phyloP scores from a whole-genome alignment of 306 rosid species.

The Canavalia gladiata region DNA sequence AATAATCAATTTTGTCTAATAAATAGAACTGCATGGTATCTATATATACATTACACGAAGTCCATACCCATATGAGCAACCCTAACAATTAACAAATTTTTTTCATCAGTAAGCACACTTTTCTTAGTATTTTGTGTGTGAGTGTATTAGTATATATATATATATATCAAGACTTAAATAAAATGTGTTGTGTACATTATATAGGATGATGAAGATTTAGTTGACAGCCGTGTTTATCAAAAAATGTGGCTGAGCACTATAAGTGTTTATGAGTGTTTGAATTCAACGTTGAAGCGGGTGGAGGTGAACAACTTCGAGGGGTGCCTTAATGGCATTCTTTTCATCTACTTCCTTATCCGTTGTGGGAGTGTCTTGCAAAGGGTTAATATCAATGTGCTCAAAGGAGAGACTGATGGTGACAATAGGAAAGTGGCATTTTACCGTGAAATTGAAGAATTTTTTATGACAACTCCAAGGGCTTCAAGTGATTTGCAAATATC shows the following conservation, averaged over 20 bases:
- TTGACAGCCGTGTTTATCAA: neutral
- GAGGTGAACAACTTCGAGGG: conserved; percentile 32
- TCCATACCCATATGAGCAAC: too few relatives aligned
- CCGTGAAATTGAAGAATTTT: neutral
- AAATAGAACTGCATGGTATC: too few relatives aligned
- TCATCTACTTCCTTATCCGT: neutral
- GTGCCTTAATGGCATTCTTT: neutral
- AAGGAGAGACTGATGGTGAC: neutral
- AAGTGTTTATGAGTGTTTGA: neutral
- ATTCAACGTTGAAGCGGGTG: conserved; percentile 32
- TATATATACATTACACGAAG: too few relatives aligned
- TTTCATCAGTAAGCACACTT: too few relatives aligned
- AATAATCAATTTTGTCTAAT: too few relatives aligned
- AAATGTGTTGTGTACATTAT: neutral
- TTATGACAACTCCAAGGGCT: neutral
- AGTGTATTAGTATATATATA: neutral
- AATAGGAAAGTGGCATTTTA: neutral
- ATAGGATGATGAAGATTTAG: conserved; percentile 33
- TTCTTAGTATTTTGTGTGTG: neutral
- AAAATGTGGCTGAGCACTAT: too few relatives aligned
- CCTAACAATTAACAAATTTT: too few relatives aligned
- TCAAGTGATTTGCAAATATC: conserved; percentile 30
- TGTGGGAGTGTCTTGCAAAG: conserved; percentile 16
- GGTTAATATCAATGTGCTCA: neutral
- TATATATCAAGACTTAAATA: too few relatives aligned